Evolutionary conservation across 1,139 yeast genomes (phyloP), one percentile per base, ranked within the genome.

Genomic region (Groenewaldozyma auringiensis): DNA sequence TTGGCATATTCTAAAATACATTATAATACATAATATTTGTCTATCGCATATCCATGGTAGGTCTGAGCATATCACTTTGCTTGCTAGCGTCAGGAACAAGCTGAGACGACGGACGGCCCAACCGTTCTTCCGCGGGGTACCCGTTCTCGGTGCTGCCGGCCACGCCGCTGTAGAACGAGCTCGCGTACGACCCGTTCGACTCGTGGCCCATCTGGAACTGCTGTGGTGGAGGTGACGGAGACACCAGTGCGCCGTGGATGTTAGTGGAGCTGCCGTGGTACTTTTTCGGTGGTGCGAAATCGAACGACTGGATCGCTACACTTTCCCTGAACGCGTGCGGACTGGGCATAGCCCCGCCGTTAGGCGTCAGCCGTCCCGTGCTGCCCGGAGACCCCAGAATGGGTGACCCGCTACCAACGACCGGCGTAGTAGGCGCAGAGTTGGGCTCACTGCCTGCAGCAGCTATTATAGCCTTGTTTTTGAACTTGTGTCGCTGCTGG

Each of bases 231-330:
- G 21, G 40, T 21, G 16, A 38, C 39, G 21, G 40, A 16, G 18
- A 16, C 8, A 13, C 21, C 39, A 18, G 42, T 32, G 29, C 11
- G 11, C 29, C 29, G 11, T 25, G 29, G 11, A 25, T 6, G 11
- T 25, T 25, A 25, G 6, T 25, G 6, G 29, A 25, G 29, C 29
- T 25, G 29, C 29, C 29, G 13, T 17, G 43, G 45, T 50, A 64
- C 48, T 60, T 60, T 47, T 55, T 55, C 4, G 62, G 62, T 1
- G 67, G 66, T 8, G 62, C 57, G 47, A 62, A 64, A 42, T 61
- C 65, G 36, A 59, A 51, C 16, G 58, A 53, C 47, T 55, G 51
- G 49, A 59, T 45, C n/a, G 55, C 57, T 17, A 62, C 57, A 45
- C 63, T 57, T 39, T 58, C 51, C 21, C 66, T 54, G 42, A 64